Conservation (phyloP, 2,329 filamentous ascomycete species). For the Venturia effusa region DNA sequence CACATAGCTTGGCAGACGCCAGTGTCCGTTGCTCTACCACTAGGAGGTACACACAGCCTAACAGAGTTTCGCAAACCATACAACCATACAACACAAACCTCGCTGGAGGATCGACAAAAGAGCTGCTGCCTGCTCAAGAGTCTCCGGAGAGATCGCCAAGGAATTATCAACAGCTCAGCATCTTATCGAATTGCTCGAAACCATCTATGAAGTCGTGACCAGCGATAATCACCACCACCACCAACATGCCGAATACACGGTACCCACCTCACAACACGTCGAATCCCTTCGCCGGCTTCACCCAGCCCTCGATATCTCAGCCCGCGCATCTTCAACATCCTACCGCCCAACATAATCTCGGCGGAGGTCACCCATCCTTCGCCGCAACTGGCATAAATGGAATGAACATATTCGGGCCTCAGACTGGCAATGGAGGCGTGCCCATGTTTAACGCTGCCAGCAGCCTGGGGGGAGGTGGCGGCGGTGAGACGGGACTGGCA, state of each 20-base stretch:
- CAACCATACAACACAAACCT: not conserved
- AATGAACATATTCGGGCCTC: conserved; percentile 13
- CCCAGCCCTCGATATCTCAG: conserved; percentile 19
- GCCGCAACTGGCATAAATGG: conserved; percentile 2
- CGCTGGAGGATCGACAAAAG: not conserved
- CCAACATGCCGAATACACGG: conserved; percentile 46
- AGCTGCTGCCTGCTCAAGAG: not conserved
- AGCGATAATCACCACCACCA: not conserved
- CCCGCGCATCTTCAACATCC: conserved; percentile 31
- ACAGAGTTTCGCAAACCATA: not conserved
- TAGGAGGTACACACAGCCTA: not conserved
- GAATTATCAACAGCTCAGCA: not conserved
- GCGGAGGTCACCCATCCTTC: conserved; percentile 11
- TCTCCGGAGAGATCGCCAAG: not conserved
- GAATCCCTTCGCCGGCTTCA: conserved; percentile 48
- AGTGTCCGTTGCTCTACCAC: too few relatives aligned
- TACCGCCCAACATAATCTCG: conserved; percentile 13
- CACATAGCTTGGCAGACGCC: not conserved
- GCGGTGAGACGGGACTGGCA: conserved; percentile 56
- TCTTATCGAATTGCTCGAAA: not conserved
- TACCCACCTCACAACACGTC: conserved; percentile 48
- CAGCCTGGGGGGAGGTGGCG: conserved; percentile 38
- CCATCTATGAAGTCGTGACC: not conserved
- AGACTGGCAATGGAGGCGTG: conserved; percentile 44
- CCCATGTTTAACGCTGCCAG: not conserved